These are phyloP conservation scores for Phytopythium ostracodes DNA, from an alignment of 352 stramenopile genomes.

Conservation along the genomic window DNA sequence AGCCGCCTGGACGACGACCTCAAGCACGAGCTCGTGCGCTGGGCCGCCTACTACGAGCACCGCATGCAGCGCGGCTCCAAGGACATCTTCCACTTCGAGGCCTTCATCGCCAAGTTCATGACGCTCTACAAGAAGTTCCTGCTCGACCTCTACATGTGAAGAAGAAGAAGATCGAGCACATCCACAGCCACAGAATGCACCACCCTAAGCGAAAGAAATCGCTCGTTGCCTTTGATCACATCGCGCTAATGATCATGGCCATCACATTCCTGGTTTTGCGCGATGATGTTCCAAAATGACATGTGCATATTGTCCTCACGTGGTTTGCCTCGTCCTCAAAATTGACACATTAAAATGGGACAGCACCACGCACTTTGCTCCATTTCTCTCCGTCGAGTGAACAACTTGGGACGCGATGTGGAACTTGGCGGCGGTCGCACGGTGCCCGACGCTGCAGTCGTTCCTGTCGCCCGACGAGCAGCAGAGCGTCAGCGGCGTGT, in stretches of 20 bases:
- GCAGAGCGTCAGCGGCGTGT: slow-evolving; percentile 8
- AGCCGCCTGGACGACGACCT: slow-evolving; percentile 94
- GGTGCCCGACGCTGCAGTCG: slow-evolving; percentile 34
- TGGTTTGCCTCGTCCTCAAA: not conserved
- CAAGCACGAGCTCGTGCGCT: slow-evolving; percentile 94
- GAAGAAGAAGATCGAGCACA: no score
- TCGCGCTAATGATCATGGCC: no score
- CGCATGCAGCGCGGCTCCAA: slow-evolving; percentile 94
- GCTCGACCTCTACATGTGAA: slow-evolving; percentile 89
- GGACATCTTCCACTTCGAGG: slow-evolving; percentile 99
- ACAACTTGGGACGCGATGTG: slow-evolving; percentile 17
- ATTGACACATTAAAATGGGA: not conserved
- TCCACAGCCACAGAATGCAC: no score
- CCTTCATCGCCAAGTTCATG: slow-evolving; percentile 99
- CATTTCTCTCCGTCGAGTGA: no score
- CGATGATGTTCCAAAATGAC: not conserved
- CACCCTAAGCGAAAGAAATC: no score
- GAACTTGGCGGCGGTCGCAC: slow-evolving; percentile 29
- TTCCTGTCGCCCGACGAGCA: slow-evolving; percentile 25
- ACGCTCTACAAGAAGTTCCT: slow-evolving; percentile 98
- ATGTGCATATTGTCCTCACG: not conserved
- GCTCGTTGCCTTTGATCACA: no score
- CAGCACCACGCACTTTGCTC: not conserved
- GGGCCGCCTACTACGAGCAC: slow-evolving; percentile 91
- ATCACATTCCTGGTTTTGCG: not conserved